phyloP scores from a whole-genome alignment of 169 alveolate species.

The Plasmodium adleri region DNA sequence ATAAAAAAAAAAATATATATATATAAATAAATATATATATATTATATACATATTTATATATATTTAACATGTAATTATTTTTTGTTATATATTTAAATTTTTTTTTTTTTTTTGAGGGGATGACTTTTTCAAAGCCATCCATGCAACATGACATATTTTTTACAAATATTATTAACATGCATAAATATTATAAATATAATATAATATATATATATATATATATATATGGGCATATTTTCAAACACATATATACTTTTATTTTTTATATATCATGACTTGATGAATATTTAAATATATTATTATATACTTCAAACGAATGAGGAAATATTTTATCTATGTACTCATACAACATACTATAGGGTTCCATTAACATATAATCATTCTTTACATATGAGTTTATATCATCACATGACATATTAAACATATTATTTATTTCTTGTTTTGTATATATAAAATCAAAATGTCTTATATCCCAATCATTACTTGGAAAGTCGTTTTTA shows the following conservation, averaged over 20 bases:
- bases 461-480: conserved; percentile 32
- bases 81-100: no score
- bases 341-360: background rate
- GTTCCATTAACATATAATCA: background rate
- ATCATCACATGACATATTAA: conserved; percentile 51
- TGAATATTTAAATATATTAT: conserved; percentile 14
- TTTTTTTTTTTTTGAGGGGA: no score
- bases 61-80: no score
- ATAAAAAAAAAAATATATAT: background rate
- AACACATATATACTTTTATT: no score
- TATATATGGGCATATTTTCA: no score
- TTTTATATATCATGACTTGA: background rate
- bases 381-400: background rate
- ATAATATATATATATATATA: no score
- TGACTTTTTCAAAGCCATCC: no score
- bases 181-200: no score
- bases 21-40: background rate
- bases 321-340: conserved; percentile 17
- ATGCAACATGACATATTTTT: no score
- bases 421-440: conserved; percentile 23
- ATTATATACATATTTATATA: no score
- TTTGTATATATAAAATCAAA: conserved; percentile 19
- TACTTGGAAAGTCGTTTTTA: conserved; percentile 29
- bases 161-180: no score
- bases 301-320: conserved; percentile 33